phyloP scores from a whole-genome alignment of 225 moss, liverwort and hornwort species.

The Pseudoscleropodium purum region DNA sequence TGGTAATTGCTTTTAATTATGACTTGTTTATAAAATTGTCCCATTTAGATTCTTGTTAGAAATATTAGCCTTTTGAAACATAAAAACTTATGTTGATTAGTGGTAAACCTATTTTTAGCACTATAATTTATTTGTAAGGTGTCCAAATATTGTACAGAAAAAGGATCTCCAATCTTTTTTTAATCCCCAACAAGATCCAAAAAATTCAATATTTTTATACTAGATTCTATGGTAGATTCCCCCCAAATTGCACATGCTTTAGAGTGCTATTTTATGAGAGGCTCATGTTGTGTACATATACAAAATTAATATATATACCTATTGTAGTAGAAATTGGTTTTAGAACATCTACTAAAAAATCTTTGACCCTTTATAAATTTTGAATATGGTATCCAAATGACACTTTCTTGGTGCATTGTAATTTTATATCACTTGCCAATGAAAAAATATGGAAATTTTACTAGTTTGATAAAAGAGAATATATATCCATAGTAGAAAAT shows the following conservation, averaged over 20 bases:
- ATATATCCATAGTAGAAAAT: neutral
- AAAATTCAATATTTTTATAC: neutral
- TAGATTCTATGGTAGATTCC: neutral
- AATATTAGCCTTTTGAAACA: neutral
- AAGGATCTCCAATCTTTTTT: neutral
- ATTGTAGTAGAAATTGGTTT: neutral
- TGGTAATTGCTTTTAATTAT: neutral
- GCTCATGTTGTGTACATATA: no score
- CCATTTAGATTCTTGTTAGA: accelerated
- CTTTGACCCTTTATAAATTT: neutral
- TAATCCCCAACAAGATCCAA: neutral
- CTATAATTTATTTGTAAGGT: accelerated
- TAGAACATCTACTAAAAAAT: neutral
- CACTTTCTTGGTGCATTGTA: neutral
- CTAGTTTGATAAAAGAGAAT: no score
- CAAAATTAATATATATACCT: no score
- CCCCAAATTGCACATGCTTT: no score
- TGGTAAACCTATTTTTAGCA: neutral
- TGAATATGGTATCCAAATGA: neutral
- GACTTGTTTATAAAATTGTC: neutral
- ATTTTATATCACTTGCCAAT: neutral
- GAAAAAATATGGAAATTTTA: neutral
- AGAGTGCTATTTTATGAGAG: no score
- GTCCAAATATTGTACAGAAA: neutral
- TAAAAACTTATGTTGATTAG: neutral